Evolutionary conservation across 2,329 filamentous ascomycete genomes (phyloP).

Genomic region (Hymenoscyphus repandus): DNA sequence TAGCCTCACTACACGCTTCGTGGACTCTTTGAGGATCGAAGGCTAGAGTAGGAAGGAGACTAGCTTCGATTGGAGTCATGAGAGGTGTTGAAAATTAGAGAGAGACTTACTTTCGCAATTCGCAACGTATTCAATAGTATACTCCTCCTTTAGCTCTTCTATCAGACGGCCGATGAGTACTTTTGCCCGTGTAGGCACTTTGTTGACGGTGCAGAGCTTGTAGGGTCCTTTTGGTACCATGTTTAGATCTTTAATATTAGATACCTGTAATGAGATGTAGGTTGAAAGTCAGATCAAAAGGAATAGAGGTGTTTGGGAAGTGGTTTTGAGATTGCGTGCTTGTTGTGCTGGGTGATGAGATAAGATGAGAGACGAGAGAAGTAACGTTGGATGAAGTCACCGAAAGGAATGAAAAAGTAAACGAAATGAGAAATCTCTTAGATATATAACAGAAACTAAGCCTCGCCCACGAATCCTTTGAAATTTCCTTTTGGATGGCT

Average conservation of each 20-base stretch:
- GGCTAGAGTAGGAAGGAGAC: too few relatives aligned
- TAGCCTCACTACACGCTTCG: too few relatives aligned
- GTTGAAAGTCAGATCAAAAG: not conserved
- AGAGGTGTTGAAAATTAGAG: not conserved
- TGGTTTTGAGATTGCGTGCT: too few relatives aligned
- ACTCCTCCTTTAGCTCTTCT: conserved; percentile 56
- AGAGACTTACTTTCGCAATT: conserved; percentile 52
- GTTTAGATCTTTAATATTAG: not conserved
- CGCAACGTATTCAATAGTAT: conserved; percentile 56
- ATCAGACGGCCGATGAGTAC: conserved; percentile 55
- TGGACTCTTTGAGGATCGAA: too few relatives aligned
- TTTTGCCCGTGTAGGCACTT: conserved; percentile 59
- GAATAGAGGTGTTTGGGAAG: not conserved
- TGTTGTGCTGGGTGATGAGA: too few relatives aligned
- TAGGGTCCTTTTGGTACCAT: conserved; percentile 48
- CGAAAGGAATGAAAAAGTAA: too few relatives aligned
- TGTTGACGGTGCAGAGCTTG: conserved; percentile 64
- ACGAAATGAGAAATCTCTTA: too few relatives aligned
- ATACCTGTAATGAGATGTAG: not conserved
- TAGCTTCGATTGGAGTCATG: not conserved
- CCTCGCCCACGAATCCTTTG: too few relatives aligned
- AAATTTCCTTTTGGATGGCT: not conserved
- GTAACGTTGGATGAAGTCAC: too few relatives aligned
- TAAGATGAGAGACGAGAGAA: too few relatives aligned
- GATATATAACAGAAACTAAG: too few relatives aligned